Evolutionary conservation across 306 rosid species (phyloP).

Genomic region (Acacia confusa): DNA sequence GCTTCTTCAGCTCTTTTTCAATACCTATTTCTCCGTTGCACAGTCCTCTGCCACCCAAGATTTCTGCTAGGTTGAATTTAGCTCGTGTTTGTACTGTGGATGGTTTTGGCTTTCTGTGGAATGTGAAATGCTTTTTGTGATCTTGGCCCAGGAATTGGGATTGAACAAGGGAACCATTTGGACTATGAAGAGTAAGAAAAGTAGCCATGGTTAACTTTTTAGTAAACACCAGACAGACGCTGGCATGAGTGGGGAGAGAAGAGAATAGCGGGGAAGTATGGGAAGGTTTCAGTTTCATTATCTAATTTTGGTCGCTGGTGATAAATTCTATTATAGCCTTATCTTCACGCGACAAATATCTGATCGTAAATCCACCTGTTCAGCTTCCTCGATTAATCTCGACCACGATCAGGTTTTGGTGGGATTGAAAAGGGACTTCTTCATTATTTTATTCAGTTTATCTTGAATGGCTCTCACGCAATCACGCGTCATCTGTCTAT

Average conservation of each 20-base stretch:
- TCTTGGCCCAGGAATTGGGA: conserved; percentile 64
- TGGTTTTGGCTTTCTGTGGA: conserved; percentile 30
- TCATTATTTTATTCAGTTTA: neutral
- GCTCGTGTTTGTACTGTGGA: conserved; percentile 41
- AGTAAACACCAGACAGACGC: conserved; percentile 7
- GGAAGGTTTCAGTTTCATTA: conserved; percentile 6
- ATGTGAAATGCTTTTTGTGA: conserved; percentile 33
- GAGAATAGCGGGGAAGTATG: conserved; percentile 2
- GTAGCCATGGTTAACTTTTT: conserved; percentile 50
- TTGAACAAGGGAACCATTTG: conserved; percentile 43
- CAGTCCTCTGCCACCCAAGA: conserved; percentile 91
- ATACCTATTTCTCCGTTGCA: conserved; percentile 81
- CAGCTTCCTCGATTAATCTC: conserved; percentile 10
- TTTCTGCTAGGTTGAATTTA: conserved; percentile 59
- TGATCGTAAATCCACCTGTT: neutral
- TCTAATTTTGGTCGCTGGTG: conserved; percentile 32
- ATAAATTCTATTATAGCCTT: conserved; percentile 30
- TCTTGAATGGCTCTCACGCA: too few species aligned
- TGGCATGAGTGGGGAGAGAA: neutral
- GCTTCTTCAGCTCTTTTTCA: conserved; percentile 53
- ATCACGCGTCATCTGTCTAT: neutral
- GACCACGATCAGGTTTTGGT: conserved; percentile 13
- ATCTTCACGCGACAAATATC: conserved; percentile 28
- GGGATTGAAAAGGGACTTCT: neutral
- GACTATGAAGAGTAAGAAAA: conserved; percentile 45